phyloP scores from a whole-genome alignment of 768 basidiomycete genomes.

The Gloeopeniophorella convolvens region DNA sequence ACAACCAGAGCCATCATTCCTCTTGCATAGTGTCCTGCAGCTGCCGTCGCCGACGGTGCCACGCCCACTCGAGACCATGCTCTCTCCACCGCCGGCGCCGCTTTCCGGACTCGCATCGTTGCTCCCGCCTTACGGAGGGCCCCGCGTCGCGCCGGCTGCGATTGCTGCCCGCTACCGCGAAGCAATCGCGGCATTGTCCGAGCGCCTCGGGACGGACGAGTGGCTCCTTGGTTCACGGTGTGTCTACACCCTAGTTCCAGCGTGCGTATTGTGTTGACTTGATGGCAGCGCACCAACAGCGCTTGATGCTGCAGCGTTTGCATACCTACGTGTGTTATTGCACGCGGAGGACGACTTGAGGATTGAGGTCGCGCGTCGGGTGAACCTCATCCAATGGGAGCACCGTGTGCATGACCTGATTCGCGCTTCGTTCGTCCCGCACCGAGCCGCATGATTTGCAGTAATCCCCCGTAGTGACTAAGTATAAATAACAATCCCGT shows the following conservation, averaged over 20 bases:
- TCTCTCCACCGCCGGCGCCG: constrained; percentile 64
- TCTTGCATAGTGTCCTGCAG: constrained; percentile 36
- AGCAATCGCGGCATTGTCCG: constrained; percentile 66
- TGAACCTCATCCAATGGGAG: constrained; percentile 81
- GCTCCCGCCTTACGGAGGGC: constrained; percentile 52
- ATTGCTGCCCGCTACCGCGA: constrained; percentile 59
- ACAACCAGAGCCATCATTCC: constrained; percentile 38
- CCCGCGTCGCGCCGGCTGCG: constrained; percentile 44
- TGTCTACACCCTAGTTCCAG: constrained; percentile 19
- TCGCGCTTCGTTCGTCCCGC: constrained; percentile 35
- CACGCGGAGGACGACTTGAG: constrained; percentile 40
- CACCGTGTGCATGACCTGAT: constrained; percentile 56
- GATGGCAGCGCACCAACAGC: constrained; percentile 61
- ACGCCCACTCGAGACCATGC: constrained; percentile 39
- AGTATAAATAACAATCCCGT: too few relatives aligned
- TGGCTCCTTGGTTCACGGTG: constrained; percentile 81
- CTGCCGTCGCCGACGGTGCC: constrained; percentile 29
- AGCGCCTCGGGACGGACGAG: constrained; percentile 65
- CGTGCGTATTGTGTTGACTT: background rate
- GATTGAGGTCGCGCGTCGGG: constrained; percentile 60
- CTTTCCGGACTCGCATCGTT: constrained; percentile 61
- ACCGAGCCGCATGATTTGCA: background rate
- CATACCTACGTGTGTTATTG: constrained; percentile 68
- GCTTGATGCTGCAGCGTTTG: constrained; percentile 77
- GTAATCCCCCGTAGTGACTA: too few relatives aligned